Conservation (phyloP, 2,329 filamentous ascomycete species). For the Aspergillus tubingensis region DNA sequence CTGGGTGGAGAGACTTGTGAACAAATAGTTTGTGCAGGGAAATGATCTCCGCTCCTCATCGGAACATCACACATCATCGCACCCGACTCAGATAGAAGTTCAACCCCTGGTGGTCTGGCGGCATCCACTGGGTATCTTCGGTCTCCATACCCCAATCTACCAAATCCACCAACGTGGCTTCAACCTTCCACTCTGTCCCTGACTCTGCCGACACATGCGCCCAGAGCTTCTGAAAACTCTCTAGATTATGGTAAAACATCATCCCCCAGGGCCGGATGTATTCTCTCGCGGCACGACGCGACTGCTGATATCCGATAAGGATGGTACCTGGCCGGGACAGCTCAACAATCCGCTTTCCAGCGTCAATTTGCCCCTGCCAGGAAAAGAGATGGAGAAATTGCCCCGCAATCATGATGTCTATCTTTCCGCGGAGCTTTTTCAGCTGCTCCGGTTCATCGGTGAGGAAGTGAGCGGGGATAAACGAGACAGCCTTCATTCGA, state of each 20-base stretch:
- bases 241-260: conserved; percentile 9
- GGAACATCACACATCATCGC: background rate
- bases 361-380: conserved; percentile 6
- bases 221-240: conserved; percentile 1
- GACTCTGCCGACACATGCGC: background rate
- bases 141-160: conserved; percentile 9
- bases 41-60: too few species aligned
- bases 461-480: conserved; percentile 3
- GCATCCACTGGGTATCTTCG: conserved; percentile 13
- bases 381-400: conserved; percentile 14
- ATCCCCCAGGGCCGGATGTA: conserved; percentile 8
- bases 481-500: conserved; percentile 4
- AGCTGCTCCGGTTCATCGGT: background rate
- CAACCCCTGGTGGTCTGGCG: conserved; percentile 4
- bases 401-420: conserved; percentile 8
- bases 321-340: conserved; percentile 3
- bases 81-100: conserved; percentile 3
- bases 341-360: conserved; percentile 5
- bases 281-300: background rate
- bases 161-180: background rate
- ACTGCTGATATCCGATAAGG: conserved; percentile 10
- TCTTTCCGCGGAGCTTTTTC: background rate
- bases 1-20: too few species aligned
- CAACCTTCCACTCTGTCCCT: background rate
- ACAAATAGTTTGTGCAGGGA: too few species aligned